Evolutionary conservation across 352 stramenopile genomes (phyloP), one percentile per base, ranked within the genome.

Genomic region (Peronosclerospora sorghi): DNA sequence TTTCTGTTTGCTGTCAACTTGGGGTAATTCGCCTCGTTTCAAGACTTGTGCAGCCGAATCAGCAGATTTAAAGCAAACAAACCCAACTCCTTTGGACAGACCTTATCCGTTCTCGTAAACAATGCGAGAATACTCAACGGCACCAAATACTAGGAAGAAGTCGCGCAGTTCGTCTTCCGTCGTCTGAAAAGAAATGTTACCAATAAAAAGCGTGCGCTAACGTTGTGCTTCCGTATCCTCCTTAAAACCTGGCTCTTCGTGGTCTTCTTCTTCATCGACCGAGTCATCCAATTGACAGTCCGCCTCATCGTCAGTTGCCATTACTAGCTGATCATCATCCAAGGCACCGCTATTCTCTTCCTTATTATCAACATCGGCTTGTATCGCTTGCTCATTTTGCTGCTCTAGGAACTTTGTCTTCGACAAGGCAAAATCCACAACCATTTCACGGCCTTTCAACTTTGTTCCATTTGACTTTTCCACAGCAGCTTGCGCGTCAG

Each of bases 101-200:
- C 72, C 71, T 17, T 75, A 87, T n/a, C 68, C 74, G 23, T 78
- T 73, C 45, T 91, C 79, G 19, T 77, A 80, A 35, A 92, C 79
- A 9, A 92, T 60, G 30, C 77, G 76, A 14, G 77, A 75, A 44
- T 92, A 92, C 44, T 92, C 73, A 36, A 92, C 67, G 4, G 61
- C 45, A 19, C 79, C 79, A 47, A 88, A 92, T 5, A 58, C 72
- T 36, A 56, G 50, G 35, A 92, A 89, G 37, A 85, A 86, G 17
- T 74, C 65, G 27, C 76, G 68, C 27, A 92, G 51, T 12, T 51
- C 55, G 8, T 87, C 72, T 35, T 92, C 76, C 1, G 60, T 79
- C 17, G 70, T 85, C 50, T 92, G 76, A 55, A 92, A 92, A 21
- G 77, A 89, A 52, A 92, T 24, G 38, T 92, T 92, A 20, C 76